phyloP scores from a whole-genome alignment of 148 eudicot species.

The Chenopodium formosanum region DNA sequence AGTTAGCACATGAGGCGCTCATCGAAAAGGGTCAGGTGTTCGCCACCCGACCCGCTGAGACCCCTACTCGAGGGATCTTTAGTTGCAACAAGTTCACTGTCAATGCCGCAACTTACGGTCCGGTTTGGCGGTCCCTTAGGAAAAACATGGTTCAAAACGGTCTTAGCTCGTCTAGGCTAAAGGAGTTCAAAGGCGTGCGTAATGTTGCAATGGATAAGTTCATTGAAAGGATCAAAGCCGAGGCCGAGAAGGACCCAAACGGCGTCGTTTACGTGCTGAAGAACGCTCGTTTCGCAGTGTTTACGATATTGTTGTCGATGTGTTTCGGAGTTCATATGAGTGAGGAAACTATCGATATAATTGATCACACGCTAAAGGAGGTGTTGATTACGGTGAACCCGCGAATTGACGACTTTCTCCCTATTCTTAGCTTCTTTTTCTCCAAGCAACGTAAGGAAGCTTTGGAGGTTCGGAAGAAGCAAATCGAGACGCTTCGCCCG shows the following conservation, averaged over 20 bases:
- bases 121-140: conserved; percentile 78
- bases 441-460: conserved; percentile 64
- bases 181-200: conserved; percentile 43
- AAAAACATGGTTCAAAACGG: conserved; percentile 86
- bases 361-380: conserved; percentile 73
- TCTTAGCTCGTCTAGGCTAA: conserved; percentile 54
- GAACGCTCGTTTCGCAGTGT: conserved; percentile 72
- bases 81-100: conserved; percentile 88
- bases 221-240: conserved; percentile 43
- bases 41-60: conserved; percentile 74
- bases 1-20: conserved; percentile 65
- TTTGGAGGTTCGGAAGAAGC: conserved; percentile 51
- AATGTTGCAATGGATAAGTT: conserved; percentile 64
- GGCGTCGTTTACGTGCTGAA: conserved; percentile 64
- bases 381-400: conserved; percentile 72
- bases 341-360: conserved; percentile 56
- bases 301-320: conserved; percentile 72
- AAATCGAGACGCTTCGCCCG: conserved; percentile 59
- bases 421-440: conserved; percentile 66
- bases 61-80: conserved; percentile 68
- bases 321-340: conserved; percentile 82
- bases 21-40: conserved; percentile 67
- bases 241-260: conserved; percentile 44
- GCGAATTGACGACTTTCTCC: conserved; percentile 72
- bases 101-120: conserved; percentile 73